A percentile compares a stretch with the other conserved stretches of the same genome.
Evolutionary conservation across 2,329 filamentous ascomycete species (phyloP).

Genomic region (Colletotrichum godetiae): DNA sequence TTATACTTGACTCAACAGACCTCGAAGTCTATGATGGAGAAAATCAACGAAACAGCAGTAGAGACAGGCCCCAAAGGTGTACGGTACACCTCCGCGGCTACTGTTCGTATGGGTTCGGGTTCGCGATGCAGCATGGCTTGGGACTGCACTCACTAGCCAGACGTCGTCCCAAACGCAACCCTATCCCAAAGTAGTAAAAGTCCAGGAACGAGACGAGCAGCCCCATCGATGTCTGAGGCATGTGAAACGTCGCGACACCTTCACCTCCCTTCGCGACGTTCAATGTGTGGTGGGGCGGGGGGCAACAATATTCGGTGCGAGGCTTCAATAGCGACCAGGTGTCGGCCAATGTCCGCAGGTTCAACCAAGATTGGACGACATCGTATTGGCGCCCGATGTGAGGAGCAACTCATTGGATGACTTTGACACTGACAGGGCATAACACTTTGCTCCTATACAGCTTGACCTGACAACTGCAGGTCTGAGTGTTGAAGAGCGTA

Average conservation of each 20-base stretch:
- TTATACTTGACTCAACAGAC: constrained; percentile 12
- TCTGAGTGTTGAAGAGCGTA: not conserved
- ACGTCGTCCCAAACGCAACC: not conserved
- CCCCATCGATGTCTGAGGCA: constrained; percentile 11
- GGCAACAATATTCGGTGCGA: not conserved
- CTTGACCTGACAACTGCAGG: not conserved
- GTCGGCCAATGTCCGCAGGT: not conserved
- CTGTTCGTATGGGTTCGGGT: not conserved
- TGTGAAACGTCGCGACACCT: constrained; percentile 31
- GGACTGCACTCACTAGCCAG: not conserved
- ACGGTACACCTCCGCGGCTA: not conserved
- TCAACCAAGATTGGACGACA: not conserved
- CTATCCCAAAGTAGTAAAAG: not conserved
- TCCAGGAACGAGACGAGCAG: not conserved
- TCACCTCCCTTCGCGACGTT: not conserved
- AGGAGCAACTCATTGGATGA: not conserved
- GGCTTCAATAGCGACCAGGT: not conserved
- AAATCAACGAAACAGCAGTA: not conserved
- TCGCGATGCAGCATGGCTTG: not conserved
- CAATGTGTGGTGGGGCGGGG: not conserved
- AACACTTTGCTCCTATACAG: not conserved
- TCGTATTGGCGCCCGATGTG: too few relatives aligned
- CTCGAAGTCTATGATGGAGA: not conserved
- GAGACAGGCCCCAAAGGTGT: not conserved
- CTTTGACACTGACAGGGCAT: not conserved